Evolutionary conservation across 345 rosid species (phyloP).

Genomic region (Psidium guajava): DNA sequence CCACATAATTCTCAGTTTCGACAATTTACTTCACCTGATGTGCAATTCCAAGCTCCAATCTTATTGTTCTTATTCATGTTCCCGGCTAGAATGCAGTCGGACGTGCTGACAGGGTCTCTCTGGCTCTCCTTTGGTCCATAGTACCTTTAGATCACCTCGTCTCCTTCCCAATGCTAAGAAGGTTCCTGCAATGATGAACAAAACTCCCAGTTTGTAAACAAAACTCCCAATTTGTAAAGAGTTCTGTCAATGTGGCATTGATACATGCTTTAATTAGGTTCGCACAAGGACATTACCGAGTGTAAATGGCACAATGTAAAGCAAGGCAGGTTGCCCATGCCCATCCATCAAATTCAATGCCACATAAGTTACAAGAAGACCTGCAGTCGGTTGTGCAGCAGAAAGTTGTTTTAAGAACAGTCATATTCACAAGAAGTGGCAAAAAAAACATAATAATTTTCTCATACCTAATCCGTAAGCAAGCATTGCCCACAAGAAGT

Average conservation of each 20-base stretch:
- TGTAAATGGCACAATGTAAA: slow-evolving; percentile 89
- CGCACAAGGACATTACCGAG: slow-evolving; percentile 39
- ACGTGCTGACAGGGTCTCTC: slow-evolving; percentile 68
- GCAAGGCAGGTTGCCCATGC: slow-evolving; percentile 94
- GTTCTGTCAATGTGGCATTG: neutral
- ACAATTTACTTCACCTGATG: neutral
- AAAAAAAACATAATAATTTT: neutral
- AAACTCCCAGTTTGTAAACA: neutral
- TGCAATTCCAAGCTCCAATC: neutral
- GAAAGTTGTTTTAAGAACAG: neutral
- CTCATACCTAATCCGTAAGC: slow-evolving; percentile 84
- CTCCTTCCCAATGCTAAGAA: slow-evolving; percentile 53
- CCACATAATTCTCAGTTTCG: neutral
- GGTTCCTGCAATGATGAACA: slow-evolving; percentile 41
- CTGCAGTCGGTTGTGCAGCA: slow-evolving; percentile 16
- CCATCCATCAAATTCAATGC: slow-evolving; percentile 94
- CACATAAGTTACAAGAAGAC: slow-evolving; percentile 88
- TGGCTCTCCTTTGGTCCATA: slow-evolving; percentile 84
- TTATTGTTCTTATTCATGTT: slow-evolving; percentile 3
- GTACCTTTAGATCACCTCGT: slow-evolving; percentile 59
- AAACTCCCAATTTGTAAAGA: neutral
- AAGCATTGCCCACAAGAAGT: slow-evolving; percentile 89
- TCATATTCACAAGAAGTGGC: neutral
- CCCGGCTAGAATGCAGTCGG: slow-evolving; percentile 17
- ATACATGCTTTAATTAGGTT: neutral